Percentiles rank a stretch among this genome's conserved stretches.
Evolutionary conservation across 352 stramenopile species (phyloP).

Genomic region (Pythium periplocum): DNA sequence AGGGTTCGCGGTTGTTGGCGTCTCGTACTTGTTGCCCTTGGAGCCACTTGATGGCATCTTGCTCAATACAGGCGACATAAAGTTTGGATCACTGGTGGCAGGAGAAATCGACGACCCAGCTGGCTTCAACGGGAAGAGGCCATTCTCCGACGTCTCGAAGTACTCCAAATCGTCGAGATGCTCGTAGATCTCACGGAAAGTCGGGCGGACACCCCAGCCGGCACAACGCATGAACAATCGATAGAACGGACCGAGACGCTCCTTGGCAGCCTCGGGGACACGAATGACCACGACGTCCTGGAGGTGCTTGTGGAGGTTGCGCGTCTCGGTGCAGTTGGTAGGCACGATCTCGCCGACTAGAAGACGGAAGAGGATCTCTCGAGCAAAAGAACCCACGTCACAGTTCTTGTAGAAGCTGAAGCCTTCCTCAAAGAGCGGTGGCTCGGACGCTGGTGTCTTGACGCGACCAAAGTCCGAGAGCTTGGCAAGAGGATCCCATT

Average conservation of each 20-base stretch:
- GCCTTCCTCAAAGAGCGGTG: conserved; percentile 55
- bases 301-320: conserved; percentile 67
- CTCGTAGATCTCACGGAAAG: conserved; percentile 76
- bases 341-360: conserved; percentile 79
- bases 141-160: conserved; percentile 74
- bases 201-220: conserved; percentile 70
- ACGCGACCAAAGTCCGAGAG: conserved; percentile 83
- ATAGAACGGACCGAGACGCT: conserved; percentile 59
- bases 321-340: conserved; percentile 60
- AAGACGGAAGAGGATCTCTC: conserved; percentile 75
- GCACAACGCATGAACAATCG: conserved; percentile 70
- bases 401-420: conserved; percentile 87
- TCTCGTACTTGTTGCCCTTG: conserved; percentile 38
- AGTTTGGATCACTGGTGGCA: conserved; percentile 18
- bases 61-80: conserved; percentile 50
- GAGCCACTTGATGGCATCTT: conserved; percentile 44
- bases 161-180: conserved; percentile 73
- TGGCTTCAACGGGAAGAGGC: conserved; percentile 73
- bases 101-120: conserved; percentile 1
- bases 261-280: conserved; percentile 47
- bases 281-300: conserved; percentile 69
- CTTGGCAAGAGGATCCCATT: conserved; percentile 79
- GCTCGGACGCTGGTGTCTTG: conserved; percentile 56
- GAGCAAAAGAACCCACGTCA: conserved; percentile 69
- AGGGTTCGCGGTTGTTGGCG: conserved; percentile 25